These are phyloP conservation scores for Metschnikowia proteae DNA, from an alignment of 805 yeast genomes.

Conservation along the genomic window DNA sequence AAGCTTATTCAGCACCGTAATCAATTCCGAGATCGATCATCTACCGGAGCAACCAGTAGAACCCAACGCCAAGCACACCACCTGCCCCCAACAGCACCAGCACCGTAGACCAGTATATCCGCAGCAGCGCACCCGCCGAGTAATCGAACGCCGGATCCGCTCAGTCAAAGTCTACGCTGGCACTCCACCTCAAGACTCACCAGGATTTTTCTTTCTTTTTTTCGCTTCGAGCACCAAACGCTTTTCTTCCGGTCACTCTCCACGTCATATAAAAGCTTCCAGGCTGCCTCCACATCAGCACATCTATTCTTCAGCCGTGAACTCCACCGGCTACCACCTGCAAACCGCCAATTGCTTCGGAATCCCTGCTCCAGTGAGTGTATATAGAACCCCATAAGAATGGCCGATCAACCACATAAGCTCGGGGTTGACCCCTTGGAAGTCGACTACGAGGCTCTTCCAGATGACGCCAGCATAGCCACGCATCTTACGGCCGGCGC, in stretches of 20 bases:
- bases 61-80: neutral
- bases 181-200: neutral
- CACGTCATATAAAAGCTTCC: neutral
- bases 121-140: no score
- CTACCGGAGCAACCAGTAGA: neutral
- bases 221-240: conserved; percentile 1
- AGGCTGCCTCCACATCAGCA: neutral
- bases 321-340: neutral
- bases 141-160: no score
- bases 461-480: conserved; percentile 74
- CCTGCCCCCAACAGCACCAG: no score
- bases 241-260: neutral
- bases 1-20: neutral
- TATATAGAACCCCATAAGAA: conserved; percentile 1
- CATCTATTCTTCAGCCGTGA: neutral
- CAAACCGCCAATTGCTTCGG: neutral
- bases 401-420: conserved; percentile 22
- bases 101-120: no score
- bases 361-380: neutral
- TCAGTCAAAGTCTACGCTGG: neutral
- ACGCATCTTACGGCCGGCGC: conserved; percentile 93
- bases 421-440: conserved; percentile 40
- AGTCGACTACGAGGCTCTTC: conserved; percentile 88
- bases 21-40: neutral
- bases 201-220: neutral